Evolutionary conservation across 352 stramenopile genomes (phyloP), one percentile per base, ranked within the genome.

Genomic region (Phytophthora foliorum): DNA sequence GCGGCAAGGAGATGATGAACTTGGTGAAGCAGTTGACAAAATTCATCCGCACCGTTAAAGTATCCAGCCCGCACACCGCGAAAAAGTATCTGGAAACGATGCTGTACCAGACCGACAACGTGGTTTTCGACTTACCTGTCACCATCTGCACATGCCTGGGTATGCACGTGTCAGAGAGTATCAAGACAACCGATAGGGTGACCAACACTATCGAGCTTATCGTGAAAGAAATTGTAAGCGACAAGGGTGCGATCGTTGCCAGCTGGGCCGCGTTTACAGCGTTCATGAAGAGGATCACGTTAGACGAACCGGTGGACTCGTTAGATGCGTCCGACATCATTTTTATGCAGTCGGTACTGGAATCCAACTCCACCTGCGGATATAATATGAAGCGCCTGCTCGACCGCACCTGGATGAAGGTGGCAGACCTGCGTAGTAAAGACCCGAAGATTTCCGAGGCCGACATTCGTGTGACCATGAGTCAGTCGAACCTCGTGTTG

Each of bases 61-160:
- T 49, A 19, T 51, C 21, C 6, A 36, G 72, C 17, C 72, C 69
- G 2, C 29, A 74, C 29, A 68, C 50, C 8, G 79, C 68, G 11
- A 22, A 70, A 41, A 72, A 82, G 8, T 58, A 83, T 44, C 32
- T 85, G 4, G 41, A 69, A 31, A 65, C 63, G 6, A 36, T 77
- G 25, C 53, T 88, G 11, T 75, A 74, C 19, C 69, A 85, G 16
- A 73, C 66, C 13, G 71, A 84, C 52, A 63, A 84, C 11, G 64
- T 72, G 5, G 67, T 78, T 32, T 69, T 76, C 49, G 77, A 85
- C 45, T 53, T 88, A 6, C 79, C 79, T 2, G 61, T 77, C 13
- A 76, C 77, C 7, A 67, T 85, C 16, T 50, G 60, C 6, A 70
- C 59, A 5, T 84, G 77, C 38, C n/a, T 82, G 13, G 77, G 63